Percentiles rank a stretch among this genome's conserved stretches.
Evolutionary conservation across 108 stramenopile species (phyloP).

Genomic region (Bacterosira constricta): DNA sequence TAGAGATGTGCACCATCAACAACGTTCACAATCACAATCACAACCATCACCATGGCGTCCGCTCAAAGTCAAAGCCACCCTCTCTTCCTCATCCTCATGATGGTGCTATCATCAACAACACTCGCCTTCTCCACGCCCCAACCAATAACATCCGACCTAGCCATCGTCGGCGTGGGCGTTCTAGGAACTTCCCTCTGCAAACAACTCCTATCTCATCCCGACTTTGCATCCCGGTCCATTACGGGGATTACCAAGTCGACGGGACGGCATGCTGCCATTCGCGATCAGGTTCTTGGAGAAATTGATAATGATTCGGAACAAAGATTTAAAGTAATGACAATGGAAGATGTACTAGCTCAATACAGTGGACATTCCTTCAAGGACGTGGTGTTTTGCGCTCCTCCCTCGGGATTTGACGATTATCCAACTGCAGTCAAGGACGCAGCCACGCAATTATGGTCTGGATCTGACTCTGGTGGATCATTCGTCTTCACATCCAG

Average conservation of each 20-base stretch:
- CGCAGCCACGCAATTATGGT: constrained; percentile 57
- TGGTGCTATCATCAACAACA: not conserved
- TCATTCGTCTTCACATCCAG: constrained; percentile 85
- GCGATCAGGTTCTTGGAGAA: constrained; percentile 31
- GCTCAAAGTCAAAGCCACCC: not conserved
- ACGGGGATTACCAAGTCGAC: constrained; percentile 81
- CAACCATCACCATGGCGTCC: not conserved
- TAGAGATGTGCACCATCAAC: too few relatives aligned
- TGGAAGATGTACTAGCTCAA: constrained; percentile 40
- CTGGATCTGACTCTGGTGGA: constrained; percentile 53
- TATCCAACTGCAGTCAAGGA: constrained; percentile 69
- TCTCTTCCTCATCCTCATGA: not conserved
- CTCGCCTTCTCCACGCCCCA: constrained; percentile 18
- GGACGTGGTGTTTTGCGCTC: constrained; percentile 90
- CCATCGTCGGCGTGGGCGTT: constrained; percentile 86
- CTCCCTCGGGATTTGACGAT: constrained; percentile 88
- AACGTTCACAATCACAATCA: too few relatives aligned
- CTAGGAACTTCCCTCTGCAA: constrained; percentile 84
- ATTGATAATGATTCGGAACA: constrained; percentile 24
- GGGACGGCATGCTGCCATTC: constrained; percentile 62
- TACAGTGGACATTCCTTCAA: constrained; percentile 38
- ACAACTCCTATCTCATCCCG: constrained; percentile 60
- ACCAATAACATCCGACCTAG: constrained; percentile 23
- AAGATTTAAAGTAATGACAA: constrained; percentile 53
- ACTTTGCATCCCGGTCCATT: constrained; percentile 53